Evolutionary conservation across 805 yeast species (phyloP), one percentile per base, ranked within the genome.

Genomic region (Suhomyces sp.): DNA sequence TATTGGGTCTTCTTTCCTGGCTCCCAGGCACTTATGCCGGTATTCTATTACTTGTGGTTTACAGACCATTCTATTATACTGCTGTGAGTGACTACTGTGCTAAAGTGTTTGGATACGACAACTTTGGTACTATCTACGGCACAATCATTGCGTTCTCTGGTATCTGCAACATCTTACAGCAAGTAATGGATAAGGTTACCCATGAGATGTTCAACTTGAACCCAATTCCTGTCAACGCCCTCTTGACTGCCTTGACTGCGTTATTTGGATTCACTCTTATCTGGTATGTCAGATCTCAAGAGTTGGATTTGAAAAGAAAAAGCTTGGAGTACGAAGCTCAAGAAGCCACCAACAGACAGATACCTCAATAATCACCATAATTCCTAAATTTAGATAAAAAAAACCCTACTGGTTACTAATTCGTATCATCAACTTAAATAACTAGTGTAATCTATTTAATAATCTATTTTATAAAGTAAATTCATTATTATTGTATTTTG

Each of bases 111-210:
- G 98, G 98, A 0, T 91, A 88, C 69, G 86, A 84, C 51, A 90
- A 96, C 1, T 92, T 93, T 70, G 97, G 97, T 36, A 88, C 91
- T 1, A 86, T 93, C 6, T 93, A 93, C 65, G 98, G 98, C 0
- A 71, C 92, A 17, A 78, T 91, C 62, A 90, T 91, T 63, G 86
- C 91, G 53, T 74, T 88, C 54, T 83, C 96, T 13, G 97, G 97
- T 5, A 55, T 87, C n/a, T 82, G 86, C 68, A 92, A 91, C 68
- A 74, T 90, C 60, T 63, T 81, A 5, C 97, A 90, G 63, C 84
- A 87, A 22, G 70, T 73, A 2, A 69, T 93, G 63, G 97, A 92
- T 65, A 73, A 72, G 45, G 60, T 79, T 36, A 91, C 97, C 0
- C 96, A 90, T 65, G 76, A 77, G 33, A 69, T 74, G 6, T 87